phyloP scores from a whole-genome alignment of 352 stramenopile species.

The Phytopythium cucurbitacearum region DNA sequence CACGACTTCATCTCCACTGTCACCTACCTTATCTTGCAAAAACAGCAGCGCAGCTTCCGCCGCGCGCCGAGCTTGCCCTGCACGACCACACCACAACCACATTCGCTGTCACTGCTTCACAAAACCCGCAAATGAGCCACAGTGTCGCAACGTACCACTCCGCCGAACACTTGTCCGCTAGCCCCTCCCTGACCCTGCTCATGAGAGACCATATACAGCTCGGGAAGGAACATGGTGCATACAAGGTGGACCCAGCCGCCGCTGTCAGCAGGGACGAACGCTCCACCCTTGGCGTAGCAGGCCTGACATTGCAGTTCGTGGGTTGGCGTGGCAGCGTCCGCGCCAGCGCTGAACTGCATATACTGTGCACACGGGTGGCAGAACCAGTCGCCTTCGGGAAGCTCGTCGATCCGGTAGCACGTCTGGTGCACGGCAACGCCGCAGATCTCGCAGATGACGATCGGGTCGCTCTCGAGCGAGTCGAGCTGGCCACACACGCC shows the following conservation, averaged over 20 bases:
- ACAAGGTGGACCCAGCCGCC: conserved; percentile 66
- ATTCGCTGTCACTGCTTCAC: not conserved
- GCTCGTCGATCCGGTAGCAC: conserved; percentile 63
- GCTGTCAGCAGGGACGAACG: conserved; percentile 33
- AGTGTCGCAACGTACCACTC: conserved; percentile 22
- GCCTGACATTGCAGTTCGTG: conserved; percentile 52
- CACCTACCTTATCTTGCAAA: conserved; percentile 60
- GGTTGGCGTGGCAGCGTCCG: conserved; percentile 42
- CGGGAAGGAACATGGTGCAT: conserved; percentile 78
- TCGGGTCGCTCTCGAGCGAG: conserved; percentile 66
- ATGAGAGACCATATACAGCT: conserved; percentile 43
- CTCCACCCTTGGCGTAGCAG: conserved; percentile 48
- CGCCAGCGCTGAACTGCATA: conserved; percentile 18
- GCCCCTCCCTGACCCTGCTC: not conserved
- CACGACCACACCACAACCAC: not conserved
- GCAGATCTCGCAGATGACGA: conserved; percentile 80
- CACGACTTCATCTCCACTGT: too few species aligned
- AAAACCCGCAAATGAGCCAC: not conserved
- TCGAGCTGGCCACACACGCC: conserved; percentile 60
- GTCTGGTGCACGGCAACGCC: conserved; percentile 70
- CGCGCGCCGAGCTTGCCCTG: conserved; percentile 48
- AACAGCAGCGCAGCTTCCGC: conserved; percentile 62
- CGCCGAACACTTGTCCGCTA: conserved; percentile 44
- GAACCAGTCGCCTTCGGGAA: conserved; percentile 77
- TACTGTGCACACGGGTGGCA: conserved; percentile 65